Percentiles rank a stretch among this genome's conserved stretches.
These are phyloP conservation scores for Trametes sp. DNA, from an alignment of 1,284 basidiomycete genomes.

Conservation along the genomic window DNA sequence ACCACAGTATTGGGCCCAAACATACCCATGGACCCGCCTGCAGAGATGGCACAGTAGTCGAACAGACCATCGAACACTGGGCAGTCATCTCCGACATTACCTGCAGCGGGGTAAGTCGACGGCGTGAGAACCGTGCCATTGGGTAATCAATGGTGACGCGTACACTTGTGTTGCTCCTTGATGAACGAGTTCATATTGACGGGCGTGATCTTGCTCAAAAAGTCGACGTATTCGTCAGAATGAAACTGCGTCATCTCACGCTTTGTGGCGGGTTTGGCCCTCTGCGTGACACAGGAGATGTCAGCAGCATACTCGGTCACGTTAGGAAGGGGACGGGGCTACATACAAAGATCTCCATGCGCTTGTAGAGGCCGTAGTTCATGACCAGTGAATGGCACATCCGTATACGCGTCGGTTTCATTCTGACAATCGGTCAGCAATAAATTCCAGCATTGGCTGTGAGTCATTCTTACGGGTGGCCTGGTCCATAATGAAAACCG, in stretches of 20 bases:
- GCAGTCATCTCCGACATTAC: slow-evolving; percentile 95
- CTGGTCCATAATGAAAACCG: slow-evolving; percentile 98
- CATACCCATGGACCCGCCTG: slow-evolving; percentile 97
- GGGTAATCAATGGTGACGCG: too few species aligned
- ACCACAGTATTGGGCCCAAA: too few species aligned
- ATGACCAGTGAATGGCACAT: slow-evolving; percentile 99
- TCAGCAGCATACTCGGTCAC: too few species aligned
- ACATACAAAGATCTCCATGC: slow-evolving; percentile 96
- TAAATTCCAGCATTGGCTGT: slow-evolving; percentile 5
- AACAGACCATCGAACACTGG: slow-evolving; percentile 98
- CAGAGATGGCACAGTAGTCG: slow-evolving; percentile 98
- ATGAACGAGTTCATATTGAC: slow-evolving; percentile 89
- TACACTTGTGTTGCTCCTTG: slow-evolving; percentile 97
- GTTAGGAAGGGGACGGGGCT: background rate
- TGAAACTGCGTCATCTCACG: slow-evolving; percentile 98
- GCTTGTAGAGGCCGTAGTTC: slow-evolving; percentile 98
- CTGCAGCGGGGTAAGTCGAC: slow-evolving; percentile 52
- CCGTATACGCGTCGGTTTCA: slow-evolving; percentile 97
- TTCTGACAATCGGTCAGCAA: slow-evolving; percentile 53
- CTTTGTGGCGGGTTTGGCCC: slow-evolving; percentile 98
- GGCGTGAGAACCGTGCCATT: too few species aligned
- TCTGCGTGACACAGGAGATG: too few species aligned
- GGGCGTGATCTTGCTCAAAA: slow-evolving; percentile 84
- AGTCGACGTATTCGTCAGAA: slow-evolving; percentile 94
- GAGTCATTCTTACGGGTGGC: slow-evolving; percentile 69